These are phyloP conservation scores for Lithospermum erythrorhizon DNA, from an alignment of 257 asterid genomes.

Conservation along the genomic window DNA sequence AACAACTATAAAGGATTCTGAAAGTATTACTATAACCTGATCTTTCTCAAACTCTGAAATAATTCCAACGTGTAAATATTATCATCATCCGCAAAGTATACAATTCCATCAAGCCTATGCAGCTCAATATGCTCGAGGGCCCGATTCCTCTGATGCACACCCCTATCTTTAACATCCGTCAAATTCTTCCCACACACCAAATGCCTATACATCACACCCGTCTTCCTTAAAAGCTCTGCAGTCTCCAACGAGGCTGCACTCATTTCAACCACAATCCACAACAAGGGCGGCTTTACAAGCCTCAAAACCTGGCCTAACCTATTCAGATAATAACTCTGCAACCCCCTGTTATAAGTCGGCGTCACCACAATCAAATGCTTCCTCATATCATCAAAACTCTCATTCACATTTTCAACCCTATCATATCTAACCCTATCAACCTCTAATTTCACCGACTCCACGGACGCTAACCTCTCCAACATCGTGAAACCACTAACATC, in stretches of 20 bases:
- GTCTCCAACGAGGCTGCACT: conserved; percentile 65
- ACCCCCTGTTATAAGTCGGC: conserved; percentile 60
- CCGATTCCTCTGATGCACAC: conserved; percentile 82
- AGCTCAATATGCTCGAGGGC: conserved; percentile 82
- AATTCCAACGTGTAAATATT: conserved; percentile 68
- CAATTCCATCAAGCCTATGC: conserved; percentile 82
- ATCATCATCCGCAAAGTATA: conserved; percentile 91
- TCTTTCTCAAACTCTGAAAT: conserved; percentile 59
- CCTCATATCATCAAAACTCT: no score
- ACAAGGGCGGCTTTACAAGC: conserved; percentile 55
- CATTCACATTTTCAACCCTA: no score
- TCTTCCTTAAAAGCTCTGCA: conserved; percentile 64
- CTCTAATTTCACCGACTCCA: no score
- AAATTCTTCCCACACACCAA: conserved; percentile 56
- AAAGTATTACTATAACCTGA: conserved; percentile 37
- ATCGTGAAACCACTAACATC: no score
- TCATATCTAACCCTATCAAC: no score
- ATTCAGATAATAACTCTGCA: conserved; percentile 68
- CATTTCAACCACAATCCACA: conserved; percentile 98
- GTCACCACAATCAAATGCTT: conserved; percentile 75
- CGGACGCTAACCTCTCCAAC: no score
- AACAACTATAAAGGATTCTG: no score
- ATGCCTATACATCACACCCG: conserved; percentile 73
- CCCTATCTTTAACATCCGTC: conserved; percentile 59
- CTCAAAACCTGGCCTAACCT: conserved; percentile 79